phyloP scores from a whole-genome alignment of 768 basidiomycete species.

The Tremella yokohamensis region DNA sequence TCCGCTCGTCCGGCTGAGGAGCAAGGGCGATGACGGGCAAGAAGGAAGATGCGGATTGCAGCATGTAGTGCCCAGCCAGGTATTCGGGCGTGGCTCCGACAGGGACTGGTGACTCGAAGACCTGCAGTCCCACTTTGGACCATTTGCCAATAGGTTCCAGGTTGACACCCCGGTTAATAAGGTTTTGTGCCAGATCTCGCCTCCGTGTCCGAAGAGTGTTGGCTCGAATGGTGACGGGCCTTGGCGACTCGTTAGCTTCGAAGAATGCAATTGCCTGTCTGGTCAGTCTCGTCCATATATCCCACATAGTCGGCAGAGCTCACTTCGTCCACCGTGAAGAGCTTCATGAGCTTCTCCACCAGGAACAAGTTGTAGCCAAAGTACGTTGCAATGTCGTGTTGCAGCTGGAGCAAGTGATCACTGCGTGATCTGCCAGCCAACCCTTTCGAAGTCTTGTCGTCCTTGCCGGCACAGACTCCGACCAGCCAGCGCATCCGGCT shows the following conservation, averaged over 20 bases:
- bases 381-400: slow-evolving; percentile 86
- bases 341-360: slow-evolving; percentile 85
- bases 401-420: slow-evolving; percentile 82
- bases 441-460: slow-evolving; percentile 46
- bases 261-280: slow-evolving; percentile 92
- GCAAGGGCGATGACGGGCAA: slow-evolving; percentile 95
- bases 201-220: slow-evolving; percentile 92
- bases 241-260: slow-evolving; percentile 90
- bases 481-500: slow-evolving; percentile 51
- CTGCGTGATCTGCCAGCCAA: slow-evolving; percentile 67
- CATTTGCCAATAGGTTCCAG: slow-evolving; percentile 98
- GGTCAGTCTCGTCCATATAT: not conserved
- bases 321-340: slow-evolving; percentile 91
- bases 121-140: slow-evolving; percentile 98
- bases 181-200: slow-evolving; percentile 85
- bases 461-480: slow-evolving; percentile 44
- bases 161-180: slow-evolving; percentile 94
- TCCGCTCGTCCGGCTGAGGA: slow-evolving; percentile 86
- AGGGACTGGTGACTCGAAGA: slow-evolving; percentile 92
- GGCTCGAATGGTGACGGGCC: slow-evolving; percentile 95
- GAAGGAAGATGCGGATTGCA: slow-evolving; percentile 97
- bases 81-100: slow-evolving; percentile 99
- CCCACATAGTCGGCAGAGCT: no score
- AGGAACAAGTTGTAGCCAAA: slow-evolving; percentile 98
- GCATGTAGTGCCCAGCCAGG: slow-evolving; percentile 98